Conservation (phyloP, 1,139 yeast species). For the Pneumocystis jirovecii region DNA sequence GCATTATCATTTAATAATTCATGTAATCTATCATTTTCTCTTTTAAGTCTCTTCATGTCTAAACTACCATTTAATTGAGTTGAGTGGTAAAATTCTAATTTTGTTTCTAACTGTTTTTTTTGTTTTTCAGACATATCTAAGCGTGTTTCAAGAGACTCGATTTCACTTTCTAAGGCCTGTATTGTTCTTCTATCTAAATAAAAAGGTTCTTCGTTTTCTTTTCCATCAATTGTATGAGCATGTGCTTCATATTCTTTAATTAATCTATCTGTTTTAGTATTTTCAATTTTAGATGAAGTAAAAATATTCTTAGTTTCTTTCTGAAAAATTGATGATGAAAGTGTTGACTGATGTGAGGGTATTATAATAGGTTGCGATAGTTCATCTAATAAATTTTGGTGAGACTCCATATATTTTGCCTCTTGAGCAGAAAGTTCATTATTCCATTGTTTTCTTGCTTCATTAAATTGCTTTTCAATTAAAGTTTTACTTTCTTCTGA, state of each 20-base stretch:
- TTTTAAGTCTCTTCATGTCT: constrained; percentile 4
- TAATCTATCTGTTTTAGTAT: neutral
- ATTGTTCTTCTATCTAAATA: neutral
- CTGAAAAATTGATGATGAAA: neutral
- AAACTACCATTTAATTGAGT: neutral
- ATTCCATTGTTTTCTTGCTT: constrained; percentile 5
- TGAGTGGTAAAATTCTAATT: constrained; percentile 1
- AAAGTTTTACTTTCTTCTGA: constrained; percentile 5
- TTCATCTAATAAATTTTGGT: neutral
- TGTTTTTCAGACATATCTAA: constrained; percentile 5
- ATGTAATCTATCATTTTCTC: constrained; percentile 11
- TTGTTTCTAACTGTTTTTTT: constrained; percentile 3
- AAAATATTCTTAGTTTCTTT: neutral
- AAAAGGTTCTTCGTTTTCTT: neutral
- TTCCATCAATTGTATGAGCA: neutral
- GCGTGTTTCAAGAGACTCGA: neutral
- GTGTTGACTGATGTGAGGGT: neutral
- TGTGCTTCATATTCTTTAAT: neutral
- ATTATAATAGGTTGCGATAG: neutral
- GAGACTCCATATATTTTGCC: neutral
- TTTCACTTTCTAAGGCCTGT: neutral
- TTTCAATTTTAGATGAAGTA: neutral
- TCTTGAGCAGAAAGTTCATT: neutral
- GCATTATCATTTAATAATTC: constrained; percentile 11
- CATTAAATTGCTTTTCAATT: constrained; percentile 6